These are phyloP conservation scores for Porogramme epimiltina DNA, from an alignment of 1,284 basidiomycete genomes.

Conservation along the genomic window DNA sequence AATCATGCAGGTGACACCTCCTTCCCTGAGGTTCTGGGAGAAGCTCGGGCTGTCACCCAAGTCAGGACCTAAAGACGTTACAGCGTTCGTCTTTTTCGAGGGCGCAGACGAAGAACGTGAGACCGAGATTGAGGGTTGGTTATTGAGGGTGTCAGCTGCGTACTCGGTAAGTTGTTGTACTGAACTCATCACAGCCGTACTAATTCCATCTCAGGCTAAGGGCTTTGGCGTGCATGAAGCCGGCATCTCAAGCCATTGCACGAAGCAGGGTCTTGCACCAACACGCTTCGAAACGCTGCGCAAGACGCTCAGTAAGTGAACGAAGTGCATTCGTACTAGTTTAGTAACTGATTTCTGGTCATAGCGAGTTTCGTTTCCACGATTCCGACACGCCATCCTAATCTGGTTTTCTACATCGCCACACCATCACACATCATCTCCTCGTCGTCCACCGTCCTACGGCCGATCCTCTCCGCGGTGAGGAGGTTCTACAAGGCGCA, in stretches of 20 bases:
- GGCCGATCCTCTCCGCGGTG: constrained; percentile 64
- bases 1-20: constrained; percentile 63
- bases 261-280: constrained; percentile 57
- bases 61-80: constrained; percentile 68
- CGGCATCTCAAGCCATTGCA: constrained; percentile 49
- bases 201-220: constrained; percentile 45
- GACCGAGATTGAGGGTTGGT: constrained; percentile 55
- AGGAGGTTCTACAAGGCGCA: constrained; percentile 53
- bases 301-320: constrained; percentile 56
- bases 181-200: background rate
- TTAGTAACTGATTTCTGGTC: background rate
- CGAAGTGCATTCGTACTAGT: background rate
- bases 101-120: constrained; percentile 50
- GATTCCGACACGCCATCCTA: constrained; percentile 40
- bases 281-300: constrained; percentile 66
- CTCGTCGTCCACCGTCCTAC: constrained; percentile 58
- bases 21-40: constrained; percentile 79
- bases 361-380: constrained; percentile 47
- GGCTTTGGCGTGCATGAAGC: constrained; percentile 58
- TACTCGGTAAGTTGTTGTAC: constrained; percentile 64
- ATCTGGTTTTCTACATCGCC: constrained; percentile 69
- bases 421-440: constrained; percentile 59
- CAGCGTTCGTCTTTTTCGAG: constrained; percentile 70
- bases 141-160: constrained; percentile 48
- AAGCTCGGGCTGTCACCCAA: constrained; percentile 75